A percentile compares a stretch with the other conserved stretches of the same genome.
Conservation (phyloP, 1,284 basidiomycete genomes). For the Boletus sp. region DNA sequence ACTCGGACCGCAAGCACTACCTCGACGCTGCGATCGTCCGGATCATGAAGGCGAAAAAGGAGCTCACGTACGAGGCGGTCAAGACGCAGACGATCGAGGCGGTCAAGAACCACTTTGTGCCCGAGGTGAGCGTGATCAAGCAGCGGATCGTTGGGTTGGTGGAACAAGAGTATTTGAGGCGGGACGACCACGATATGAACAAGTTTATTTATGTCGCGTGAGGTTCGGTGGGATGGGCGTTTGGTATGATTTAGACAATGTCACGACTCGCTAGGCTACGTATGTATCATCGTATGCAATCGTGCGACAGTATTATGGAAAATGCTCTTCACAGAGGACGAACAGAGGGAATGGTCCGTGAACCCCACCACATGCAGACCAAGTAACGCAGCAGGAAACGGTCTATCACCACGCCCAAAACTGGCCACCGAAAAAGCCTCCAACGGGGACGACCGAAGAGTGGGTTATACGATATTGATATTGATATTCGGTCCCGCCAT, state of each 20-base stretch:
- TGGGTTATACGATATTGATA: no score
- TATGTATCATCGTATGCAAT: no score
- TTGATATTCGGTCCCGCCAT: no score
- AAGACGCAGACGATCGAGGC: conserved; percentile 76
- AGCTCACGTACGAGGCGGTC: conserved; percentile 71
- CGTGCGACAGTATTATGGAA: no score
- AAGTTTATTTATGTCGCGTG: conserved; percentile 74
- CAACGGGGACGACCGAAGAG: no score
- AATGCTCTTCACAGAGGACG: no score
- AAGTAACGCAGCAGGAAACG: no score
- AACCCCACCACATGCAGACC: no score
- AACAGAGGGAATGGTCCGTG: no score
- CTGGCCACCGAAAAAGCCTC: no score
- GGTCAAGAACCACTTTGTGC: conserved; percentile 76
- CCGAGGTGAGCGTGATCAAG: conserved; percentile 77
- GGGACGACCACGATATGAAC: conserved; percentile 69
- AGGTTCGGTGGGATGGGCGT: not conserved
- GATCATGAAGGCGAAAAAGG: conserved; percentile 90
- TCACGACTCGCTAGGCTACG: no score
- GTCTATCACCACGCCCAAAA: no score
- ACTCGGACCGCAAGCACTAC: conserved; percentile 81
- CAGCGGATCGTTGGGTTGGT: conserved; percentile 77
- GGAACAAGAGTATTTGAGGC: conserved; percentile 80
- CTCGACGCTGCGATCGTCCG: conserved; percentile 93
- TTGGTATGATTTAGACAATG: not conserved